Percentiles rank a stretch among this genome's conserved stretches.
Evolutionary conservation across 805 yeast species (phyloP).

Genomic region (Candida endomychidarum): DNA sequence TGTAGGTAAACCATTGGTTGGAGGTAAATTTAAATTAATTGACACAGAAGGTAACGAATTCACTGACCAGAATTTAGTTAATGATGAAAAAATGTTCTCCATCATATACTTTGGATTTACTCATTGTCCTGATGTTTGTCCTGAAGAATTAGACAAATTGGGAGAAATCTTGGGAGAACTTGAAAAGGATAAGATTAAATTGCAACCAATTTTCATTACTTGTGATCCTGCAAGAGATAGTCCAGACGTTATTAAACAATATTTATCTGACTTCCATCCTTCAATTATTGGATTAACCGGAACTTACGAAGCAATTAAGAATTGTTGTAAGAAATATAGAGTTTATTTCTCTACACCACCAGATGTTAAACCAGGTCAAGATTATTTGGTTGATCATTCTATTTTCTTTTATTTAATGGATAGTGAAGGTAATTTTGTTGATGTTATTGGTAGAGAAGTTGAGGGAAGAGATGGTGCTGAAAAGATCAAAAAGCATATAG

Average conservation of each 20-base stretch:
- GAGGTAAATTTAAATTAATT: conserved; percentile 78
- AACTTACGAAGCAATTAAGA: conserved; percentile 78
- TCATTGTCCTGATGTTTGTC: conserved; percentile 98
- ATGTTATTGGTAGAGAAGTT: conserved; percentile 90
- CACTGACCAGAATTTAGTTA: conserved; percentile 69
- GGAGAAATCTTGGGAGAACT: conserved; percentile 68
- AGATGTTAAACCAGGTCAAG: conserved; percentile 91
- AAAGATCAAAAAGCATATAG: conserved; percentile 73
- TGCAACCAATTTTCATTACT: conserved; percentile 89
- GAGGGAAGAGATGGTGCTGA: conserved; percentile 75
- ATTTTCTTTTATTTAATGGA: conserved; percentile 97
- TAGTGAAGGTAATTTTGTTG: conserved; percentile 95
- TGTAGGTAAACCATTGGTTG: conserved; percentile 87
- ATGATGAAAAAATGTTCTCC: conserved; percentile 56
- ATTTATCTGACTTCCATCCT: conserved; percentile 86
- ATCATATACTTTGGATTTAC: conserved; percentile 95
- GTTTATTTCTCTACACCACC: conserved; percentile 98
- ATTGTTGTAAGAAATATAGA: conserved; percentile 82
- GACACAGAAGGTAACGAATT: conserved; percentile 73
- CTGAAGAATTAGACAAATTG: conserved; percentile 93
- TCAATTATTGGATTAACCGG: conserved; percentile 91
- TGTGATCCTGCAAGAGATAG: conserved; percentile 97
- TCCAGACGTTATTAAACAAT: conserved; percentile 80
- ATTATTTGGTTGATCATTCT: conserved; percentile 94
- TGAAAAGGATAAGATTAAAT: conserved; percentile 48